A percentile compares a stretch with the other conserved stretches of the same genome.
phyloP scores from a whole-genome alignment of 257 asterid species.

The Prunella vulgaris region DNA sequence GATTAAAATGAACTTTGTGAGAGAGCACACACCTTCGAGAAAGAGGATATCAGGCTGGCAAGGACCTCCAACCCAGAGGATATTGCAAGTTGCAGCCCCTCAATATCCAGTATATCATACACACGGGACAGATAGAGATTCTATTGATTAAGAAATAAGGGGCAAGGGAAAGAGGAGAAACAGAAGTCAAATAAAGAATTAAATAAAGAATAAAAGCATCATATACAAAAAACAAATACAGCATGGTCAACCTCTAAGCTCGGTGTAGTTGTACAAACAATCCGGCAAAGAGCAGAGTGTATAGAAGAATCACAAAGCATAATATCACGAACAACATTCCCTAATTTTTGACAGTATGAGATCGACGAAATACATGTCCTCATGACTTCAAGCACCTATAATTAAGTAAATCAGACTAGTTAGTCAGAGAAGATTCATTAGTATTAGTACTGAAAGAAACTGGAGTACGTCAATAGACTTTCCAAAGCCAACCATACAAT shows the following conservation, averaged over 20 bases:
- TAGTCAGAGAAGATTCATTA: neutral
- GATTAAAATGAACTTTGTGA: slow-evolving; percentile 4
- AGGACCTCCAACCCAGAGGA: slow-evolving; percentile 72
- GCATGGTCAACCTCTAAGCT: slow-evolving; percentile 66
- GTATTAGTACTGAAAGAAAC: neutral
- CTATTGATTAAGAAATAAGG: slow-evolving; percentile 32
- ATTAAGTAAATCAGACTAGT: slow-evolving; percentile 16
- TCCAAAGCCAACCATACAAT: neutral
- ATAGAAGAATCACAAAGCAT: slow-evolving; percentile 76
- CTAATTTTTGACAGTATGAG: slow-evolving; percentile 48
- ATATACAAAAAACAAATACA: slow-evolving; percentile 13
- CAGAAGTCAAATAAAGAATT: slow-evolving; percentile 23
- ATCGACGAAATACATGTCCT: slow-evolving; percentile 56
- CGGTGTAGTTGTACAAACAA: slow-evolving; percentile 73
- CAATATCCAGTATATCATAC: slow-evolving; percentile 70
- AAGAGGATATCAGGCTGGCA: slow-evolving; percentile 47
- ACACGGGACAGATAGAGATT: slow-evolving; percentile 70
- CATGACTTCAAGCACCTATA: slow-evolving; percentile 78
- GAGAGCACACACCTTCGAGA: slow-evolving; percentile 56
- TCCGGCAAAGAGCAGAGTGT: slow-evolving; percentile 69
- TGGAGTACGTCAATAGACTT: slow-evolving; percentile 11
- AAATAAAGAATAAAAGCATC: neutral
- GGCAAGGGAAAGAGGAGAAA: slow-evolving; percentile 9
- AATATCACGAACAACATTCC: slow-evolving; percentile 54
- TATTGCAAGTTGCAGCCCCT: slow-evolving; percentile 72